Conservation (phyloP, 2,329 filamentous ascomycete genomes). For the Diaporthe velutina region DNA sequence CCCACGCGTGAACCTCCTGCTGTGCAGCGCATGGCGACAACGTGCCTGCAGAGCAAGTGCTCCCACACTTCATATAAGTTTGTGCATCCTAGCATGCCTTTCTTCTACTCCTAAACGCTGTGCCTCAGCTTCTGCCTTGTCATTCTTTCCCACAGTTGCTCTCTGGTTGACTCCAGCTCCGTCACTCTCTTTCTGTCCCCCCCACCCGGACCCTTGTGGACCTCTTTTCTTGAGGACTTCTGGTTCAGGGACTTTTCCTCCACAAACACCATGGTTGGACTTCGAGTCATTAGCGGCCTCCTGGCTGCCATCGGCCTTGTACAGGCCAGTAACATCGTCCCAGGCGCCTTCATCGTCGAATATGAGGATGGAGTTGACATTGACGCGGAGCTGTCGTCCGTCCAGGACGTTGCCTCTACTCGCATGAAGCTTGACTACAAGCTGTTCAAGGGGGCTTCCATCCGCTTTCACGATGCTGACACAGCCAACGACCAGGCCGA, state of each 20-base stretch:
- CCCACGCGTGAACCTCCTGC: not conserved
- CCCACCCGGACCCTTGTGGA: not conserved
- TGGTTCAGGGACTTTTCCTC: too few relatives aligned
- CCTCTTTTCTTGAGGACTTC: not conserved
- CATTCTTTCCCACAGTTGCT: conserved; percentile 20
- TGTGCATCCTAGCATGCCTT: not conserved
- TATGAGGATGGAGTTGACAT: conserved; percentile 62
- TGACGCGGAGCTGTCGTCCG: conserved; percentile 53
- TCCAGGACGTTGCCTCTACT: conserved; percentile 55
- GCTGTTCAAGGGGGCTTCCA: conserved; percentile 67
- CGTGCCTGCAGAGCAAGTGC: not conserved
- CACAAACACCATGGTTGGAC: not conserved
- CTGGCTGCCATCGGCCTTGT: conserved; percentile 22
- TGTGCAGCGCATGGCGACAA: not conserved
- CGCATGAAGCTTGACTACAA: conserved; percentile 63
- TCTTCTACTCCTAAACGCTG: not conserved
- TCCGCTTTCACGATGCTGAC: conserved; percentile 63
- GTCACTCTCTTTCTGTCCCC: not conserved
- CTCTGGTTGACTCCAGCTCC: not conserved
- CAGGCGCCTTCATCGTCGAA: conserved; percentile 66
- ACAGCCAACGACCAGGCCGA: conserved; percentile 57
- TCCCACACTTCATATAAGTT: conserved; percentile 20
- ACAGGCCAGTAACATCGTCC: conserved; percentile 49
- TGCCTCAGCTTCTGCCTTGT: conserved; percentile 1
- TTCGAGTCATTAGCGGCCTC: conserved; percentile 24